Base-by-base conservation (phyloP, 2,329 filamentous ascomycete genomes). In the Beauveria pseudobassiana region DNA sequence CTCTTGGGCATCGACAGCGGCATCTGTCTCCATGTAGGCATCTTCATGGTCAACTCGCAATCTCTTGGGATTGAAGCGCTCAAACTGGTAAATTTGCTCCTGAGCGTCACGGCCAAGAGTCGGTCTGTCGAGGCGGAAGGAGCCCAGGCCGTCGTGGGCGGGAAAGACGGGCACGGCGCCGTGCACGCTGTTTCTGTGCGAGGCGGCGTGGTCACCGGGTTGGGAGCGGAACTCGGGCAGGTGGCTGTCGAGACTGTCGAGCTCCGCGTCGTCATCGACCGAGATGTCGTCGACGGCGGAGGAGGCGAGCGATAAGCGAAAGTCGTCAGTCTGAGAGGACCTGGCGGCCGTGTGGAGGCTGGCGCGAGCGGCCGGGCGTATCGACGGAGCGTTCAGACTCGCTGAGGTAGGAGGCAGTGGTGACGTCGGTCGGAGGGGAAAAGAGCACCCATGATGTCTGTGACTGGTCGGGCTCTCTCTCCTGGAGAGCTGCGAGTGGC, bases 381-480 rank as follows among this genome's bases (percentile, higher is more conserved):
- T 84, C 66, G 78, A 93, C 71, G 74, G 86, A 77, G 77, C 83
- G 70, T 74, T 90, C 73, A 73, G 86, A 85, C 43, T 90, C 86
- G 50, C 87, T 90, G 58, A 87, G 82, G 64, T 88, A 87, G 5
- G 86, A 86, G 12, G 82, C 82, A 22, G 89, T 87, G 3, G 81
- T 83, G 52, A 76, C 76, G 40, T 87, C 82, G 65, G 87, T 86
- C 9, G 82, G 81, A 1, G 91, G 91, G 8, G 92, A 90, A 79
- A 99, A 99, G 66, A 99, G 85, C 60, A 98, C 89, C 95, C 95
- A 99, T 54, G 58, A 53, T 83, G 96, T 93, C 74, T 95, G 89
- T 14, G 90, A 88, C 66, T 93, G 88, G 64, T 90, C 86, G 63
- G 86, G 76, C 49, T 66, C 68, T 24, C 70, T 69, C 54, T 75